These are phyloP conservation scores for Colletotrichum nymphaeae DNA, from an alignment of 2,329 filamentous ascomycete genomes.

Conservation along the genomic window DNA sequence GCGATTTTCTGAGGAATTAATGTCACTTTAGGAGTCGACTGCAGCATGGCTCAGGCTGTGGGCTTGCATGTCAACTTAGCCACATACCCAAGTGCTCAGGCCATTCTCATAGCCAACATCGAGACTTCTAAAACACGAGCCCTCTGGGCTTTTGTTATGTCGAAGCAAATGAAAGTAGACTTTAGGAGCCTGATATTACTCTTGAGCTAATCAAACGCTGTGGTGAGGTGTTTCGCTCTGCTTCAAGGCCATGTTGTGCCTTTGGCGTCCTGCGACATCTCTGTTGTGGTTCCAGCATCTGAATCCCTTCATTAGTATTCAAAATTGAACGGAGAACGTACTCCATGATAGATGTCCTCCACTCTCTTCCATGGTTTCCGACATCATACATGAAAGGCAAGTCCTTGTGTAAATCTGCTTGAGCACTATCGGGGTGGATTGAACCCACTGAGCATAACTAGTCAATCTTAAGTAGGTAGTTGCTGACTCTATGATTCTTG, in stretches of 20 bases:
- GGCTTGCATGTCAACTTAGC: neutral
- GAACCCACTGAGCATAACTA: neutral
- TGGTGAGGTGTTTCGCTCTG: neutral
- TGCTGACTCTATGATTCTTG: neutral
- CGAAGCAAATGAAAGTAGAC: neutral
- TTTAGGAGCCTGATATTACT: neutral
- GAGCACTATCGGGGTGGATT: neutral
- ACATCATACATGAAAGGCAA: neutral
- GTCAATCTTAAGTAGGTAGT: no score
- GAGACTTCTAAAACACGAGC: neutral
- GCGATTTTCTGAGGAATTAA: neutral
- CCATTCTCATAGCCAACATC: neutral
- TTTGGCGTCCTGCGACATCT: neutral
- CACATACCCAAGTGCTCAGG: neutral
- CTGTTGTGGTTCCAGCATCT: neutral
- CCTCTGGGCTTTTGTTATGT: neutral
- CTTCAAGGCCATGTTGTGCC: neutral
- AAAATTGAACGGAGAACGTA: neutral
- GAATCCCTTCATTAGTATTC: neutral
- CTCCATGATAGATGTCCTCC: neutral
- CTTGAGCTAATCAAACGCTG: neutral
- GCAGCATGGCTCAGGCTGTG: neutral
- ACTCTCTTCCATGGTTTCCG: neutral
- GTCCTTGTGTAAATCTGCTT: neutral
- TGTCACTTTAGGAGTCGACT: neutral